A percentile compares a stretch with the other conserved stretches of the same genome.
Conservation (phyloP, 2,329 filamentous ascomycete genomes). For the Beauveria australis region DNA sequence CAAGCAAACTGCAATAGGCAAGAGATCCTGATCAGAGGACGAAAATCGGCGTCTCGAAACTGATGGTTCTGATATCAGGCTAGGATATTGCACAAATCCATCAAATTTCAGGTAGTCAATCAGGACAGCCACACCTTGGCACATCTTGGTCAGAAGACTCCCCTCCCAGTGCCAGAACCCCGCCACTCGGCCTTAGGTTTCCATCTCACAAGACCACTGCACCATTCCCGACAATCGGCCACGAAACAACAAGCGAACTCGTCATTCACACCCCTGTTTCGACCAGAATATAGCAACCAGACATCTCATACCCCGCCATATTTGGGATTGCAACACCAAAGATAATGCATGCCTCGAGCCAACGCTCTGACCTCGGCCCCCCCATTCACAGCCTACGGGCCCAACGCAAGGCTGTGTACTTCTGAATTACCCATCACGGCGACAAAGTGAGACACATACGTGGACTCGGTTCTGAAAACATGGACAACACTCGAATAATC, state of each 20-base stretch:
- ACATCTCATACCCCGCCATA: neutral
- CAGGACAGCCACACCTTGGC: neutral
- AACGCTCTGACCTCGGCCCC: neutral
- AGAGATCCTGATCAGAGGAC: no score
- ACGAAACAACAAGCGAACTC: neutral
- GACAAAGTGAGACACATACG: neutral
- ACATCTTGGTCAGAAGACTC: constrained; percentile 2
- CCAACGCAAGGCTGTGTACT: neutral
- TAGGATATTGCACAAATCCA: no score
- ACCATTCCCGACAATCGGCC: neutral
- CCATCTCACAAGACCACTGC: neutral
- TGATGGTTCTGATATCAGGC: no score
- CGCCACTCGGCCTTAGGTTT: constrained; percentile 2
- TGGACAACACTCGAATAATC: constrained; percentile 3
- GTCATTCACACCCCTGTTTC: neutral
- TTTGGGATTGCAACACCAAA: neutral
- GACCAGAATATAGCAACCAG: neutral
- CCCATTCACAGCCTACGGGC: neutral
- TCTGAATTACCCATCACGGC: neutral
- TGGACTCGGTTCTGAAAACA: neutral
- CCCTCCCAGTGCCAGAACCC: neutral
- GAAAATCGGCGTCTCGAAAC: no score
- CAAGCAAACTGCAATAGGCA: no score
- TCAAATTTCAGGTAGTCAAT: no score
- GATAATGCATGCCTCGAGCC: neutral